Percentiles rank a stretch among this genome's conserved stretches.
Evolutionary conservation across 306 rosid species (phyloP).

Genomic region (Aeschynomene evenia): DNA sequence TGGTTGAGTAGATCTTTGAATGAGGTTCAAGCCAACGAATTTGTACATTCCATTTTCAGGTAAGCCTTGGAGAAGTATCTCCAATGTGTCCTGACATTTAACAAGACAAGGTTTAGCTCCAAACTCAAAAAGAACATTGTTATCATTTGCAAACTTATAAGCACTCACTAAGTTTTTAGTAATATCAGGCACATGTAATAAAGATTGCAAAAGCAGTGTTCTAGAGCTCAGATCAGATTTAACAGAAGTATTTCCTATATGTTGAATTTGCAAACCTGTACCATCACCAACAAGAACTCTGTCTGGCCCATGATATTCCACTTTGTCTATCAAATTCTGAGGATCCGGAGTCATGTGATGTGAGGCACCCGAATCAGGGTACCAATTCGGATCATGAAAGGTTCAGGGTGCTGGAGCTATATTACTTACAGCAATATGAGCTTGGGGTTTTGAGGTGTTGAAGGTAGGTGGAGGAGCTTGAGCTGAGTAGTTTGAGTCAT

Average conservation of each 20-base stretch:
- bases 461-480: too few species aligned
- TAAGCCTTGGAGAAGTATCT: neutral
- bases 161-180: too few species aligned
- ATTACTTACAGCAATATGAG: neutral
- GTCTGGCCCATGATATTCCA: neutral
- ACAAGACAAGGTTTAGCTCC: neutral
- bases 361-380: neutral
- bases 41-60: neutral
- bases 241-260: neutral
- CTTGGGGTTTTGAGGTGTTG: neutral
- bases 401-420: neutral
- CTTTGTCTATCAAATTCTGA: neutral
- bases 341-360: neutral
- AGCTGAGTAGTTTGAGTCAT: too few species aligned
- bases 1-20: too few species aligned
- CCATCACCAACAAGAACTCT: neutral
- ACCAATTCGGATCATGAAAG: neutral
- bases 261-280: neutral
- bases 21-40: too few species aligned
- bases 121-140: too few species aligned
- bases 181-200: neutral
- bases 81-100: neutral
- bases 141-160: neutral
- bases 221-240: too few species aligned
- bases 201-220: neutral